A percentile compares a stretch with the other conserved stretches of the same genome.
phyloP scores from a whole-genome alignment of 768 basidiomycete species.

The Lentinula sp. region DNA sequence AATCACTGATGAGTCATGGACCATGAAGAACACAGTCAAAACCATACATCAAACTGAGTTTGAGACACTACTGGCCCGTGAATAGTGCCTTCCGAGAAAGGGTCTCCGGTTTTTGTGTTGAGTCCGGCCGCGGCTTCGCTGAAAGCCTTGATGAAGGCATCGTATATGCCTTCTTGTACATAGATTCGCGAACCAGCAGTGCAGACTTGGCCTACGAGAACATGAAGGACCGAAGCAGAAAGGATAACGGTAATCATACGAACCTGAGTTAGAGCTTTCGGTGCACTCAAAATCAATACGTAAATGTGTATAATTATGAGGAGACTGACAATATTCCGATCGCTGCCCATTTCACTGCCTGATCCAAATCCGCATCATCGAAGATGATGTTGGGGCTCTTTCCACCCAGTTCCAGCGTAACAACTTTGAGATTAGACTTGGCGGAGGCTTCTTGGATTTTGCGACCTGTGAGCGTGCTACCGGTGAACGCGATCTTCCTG shows the following conservation, averaged over 20 bases:
- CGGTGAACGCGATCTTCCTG: slow-evolving; percentile 68
- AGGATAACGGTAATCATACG: background rate
- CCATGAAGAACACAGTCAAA: slow-evolving; percentile 1
- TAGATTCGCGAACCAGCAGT: slow-evolving; percentile 51
- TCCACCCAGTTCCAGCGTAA: slow-evolving; percentile 73
- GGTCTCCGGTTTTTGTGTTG: slow-evolving; percentile 41
- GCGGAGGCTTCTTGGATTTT: slow-evolving; percentile 60
- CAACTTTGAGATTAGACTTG: slow-evolving; percentile 64
- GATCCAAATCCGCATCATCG: slow-evolving; percentile 53
- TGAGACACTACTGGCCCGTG: slow-evolving; percentile 46
- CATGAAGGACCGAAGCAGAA: background rate
- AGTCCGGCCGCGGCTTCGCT: slow-evolving; percentile 23
- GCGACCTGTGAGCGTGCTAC: slow-evolving; percentile 59
- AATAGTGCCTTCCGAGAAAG: slow-evolving; percentile 32
- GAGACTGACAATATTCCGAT: slow-evolving; percentile 51
- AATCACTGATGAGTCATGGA: background rate
- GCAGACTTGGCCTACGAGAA: slow-evolving; percentile 41
- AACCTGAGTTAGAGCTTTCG: slow-evolving; percentile 1
- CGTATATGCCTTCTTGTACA: slow-evolving; percentile 52
- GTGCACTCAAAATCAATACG: background rate
- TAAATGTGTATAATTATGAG: background rate
- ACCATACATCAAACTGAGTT: slow-evolving; percentile 37
- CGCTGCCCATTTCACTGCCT: slow-evolving; percentile 51
- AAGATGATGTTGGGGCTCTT: slow-evolving; percentile 60
- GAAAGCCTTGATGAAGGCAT: slow-evolving; percentile 44